Evolutionary conservation across 768 basidiomycete species (phyloP).

Genomic region (Hysterangium stoloniferum): DNA sequence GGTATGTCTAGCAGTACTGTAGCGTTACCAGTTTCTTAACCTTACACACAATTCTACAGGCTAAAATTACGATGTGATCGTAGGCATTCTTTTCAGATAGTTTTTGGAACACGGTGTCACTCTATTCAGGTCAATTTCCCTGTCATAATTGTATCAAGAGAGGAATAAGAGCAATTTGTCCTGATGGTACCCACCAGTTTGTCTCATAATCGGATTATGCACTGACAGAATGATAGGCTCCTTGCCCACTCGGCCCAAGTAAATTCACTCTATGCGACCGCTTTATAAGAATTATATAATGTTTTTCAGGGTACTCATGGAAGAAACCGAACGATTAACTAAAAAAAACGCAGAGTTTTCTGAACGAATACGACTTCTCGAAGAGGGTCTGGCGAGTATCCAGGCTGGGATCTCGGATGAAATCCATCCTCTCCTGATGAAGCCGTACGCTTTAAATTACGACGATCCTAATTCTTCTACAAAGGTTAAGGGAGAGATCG

Average conservation of each 20-base stretch:
- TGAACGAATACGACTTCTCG: slow-evolving; percentile 10
- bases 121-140: slow-evolving; percentile 6
- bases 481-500: neutral
- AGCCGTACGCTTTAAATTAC: neutral
- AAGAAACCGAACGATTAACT: slow-evolving; percentile 8
- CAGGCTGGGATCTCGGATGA: slow-evolving; percentile 12
- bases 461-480: neutral
- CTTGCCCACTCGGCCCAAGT: slow-evolving; percentile 11
- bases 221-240: neutral
- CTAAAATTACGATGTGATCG: slow-evolving; percentile 62
- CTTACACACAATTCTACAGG: slow-evolving; percentile 25
- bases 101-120: no score
- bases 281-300: neutral
- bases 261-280: neutral
- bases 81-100: neutral
- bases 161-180: slow-evolving; percentile 9
- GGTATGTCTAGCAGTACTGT: slow-evolving; percentile 19
- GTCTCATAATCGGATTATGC: neutral
- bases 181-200: slow-evolving; percentile 6
- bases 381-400: slow-evolving; percentile 12
- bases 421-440: slow-evolving; percentile 10
- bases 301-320: slow-evolving; percentile 3
- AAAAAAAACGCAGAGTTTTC: slow-evolving; percentile 9
- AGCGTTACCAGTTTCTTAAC: neutral
- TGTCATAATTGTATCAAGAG: slow-evolving; percentile 11